phyloP scores from a whole-genome alignment of 805 yeast species.

The Saturnispora galanensis region DNA sequence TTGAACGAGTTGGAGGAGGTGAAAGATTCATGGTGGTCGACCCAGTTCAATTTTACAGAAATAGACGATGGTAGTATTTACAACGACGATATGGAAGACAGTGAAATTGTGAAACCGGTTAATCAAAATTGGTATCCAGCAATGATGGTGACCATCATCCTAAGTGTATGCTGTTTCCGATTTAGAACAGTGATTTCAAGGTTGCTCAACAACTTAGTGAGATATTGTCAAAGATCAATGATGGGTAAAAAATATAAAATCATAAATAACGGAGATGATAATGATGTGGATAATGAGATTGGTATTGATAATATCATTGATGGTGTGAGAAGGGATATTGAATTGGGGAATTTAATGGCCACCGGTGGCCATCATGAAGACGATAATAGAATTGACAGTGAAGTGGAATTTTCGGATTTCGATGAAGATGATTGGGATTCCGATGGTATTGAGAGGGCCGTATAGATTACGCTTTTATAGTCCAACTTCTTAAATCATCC shows the following conservation, averaged over 20 bases:
- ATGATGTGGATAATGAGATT: constrained; percentile 1
- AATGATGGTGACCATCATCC: neutral
- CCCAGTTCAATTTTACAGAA: neutral
- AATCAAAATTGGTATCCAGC: constrained; percentile 27
- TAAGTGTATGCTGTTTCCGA: neutral
- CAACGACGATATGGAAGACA: constrained; percentile 27
- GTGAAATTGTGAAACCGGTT: constrained; percentile 33
- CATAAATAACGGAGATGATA: neutral
- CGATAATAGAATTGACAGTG: constrained; percentile 14
- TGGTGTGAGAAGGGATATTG: neutral
- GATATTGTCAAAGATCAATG: too few relatives aligned
- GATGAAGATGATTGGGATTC: constrained; percentile 22
- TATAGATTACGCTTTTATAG: constrained; percentile 13
- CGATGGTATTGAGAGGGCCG: constrained; percentile 24
- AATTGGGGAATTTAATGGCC: constrained; percentile 3
- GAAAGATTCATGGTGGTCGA: constrained; percentile 23
- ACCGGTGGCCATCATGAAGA: constrained; percentile 5
- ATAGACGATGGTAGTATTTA: constrained; percentile 6
- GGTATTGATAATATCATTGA: constrained; percentile 4
- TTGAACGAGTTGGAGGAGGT: neutral
- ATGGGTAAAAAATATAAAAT: neutral
- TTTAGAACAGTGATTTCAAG: too few relatives aligned
- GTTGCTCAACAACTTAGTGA: too few relatives aligned
- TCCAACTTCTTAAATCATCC: constrained; percentile 35
- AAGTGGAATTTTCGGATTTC: constrained; percentile 17